Percentiles rank a stretch among this genome's conserved stretches.
Conservation (phyloP, 345 rosid genomes). For the Camelina neglecta region DNA sequence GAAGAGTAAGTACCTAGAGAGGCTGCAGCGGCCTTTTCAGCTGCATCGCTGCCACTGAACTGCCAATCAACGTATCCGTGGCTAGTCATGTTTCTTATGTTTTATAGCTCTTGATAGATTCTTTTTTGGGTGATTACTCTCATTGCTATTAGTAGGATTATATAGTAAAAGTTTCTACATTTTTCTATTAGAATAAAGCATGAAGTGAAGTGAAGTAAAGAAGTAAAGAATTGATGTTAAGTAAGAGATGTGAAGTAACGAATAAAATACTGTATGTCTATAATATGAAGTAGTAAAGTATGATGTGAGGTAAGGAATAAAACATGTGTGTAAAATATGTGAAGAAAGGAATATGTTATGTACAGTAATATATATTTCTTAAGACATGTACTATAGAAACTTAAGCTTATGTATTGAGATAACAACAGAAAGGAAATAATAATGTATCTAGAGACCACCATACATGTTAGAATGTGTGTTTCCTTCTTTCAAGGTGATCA, state of each 20-base stretch:
- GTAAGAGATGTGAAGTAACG: too few relatives aligned
- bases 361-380: too few relatives aligned
- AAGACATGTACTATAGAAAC: too few relatives aligned
- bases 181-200: background rate
- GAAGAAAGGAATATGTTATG: too few relatives aligned
- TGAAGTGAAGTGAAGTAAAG: too few relatives aligned
- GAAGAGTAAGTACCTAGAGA: constrained; percentile 46
- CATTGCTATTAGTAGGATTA: background rate
- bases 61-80: constrained; percentile 26
- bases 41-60: constrained; percentile 44
- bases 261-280: too few relatives aligned
- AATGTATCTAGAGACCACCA: background rate
- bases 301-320: too few relatives aligned
- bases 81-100: constrained; percentile 13
- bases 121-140: constrained; percentile 27
- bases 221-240: too few relatives aligned
- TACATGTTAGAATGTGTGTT: constrained; percentile 7
- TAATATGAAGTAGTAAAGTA: too few relatives aligned
- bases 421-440: background rate
- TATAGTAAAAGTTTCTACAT: background rate
- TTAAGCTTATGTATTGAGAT: background rate
- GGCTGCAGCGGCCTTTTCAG: constrained; percentile 17
- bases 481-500: constrained; percentile 19
- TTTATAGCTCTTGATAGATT: too few relatives aligned
- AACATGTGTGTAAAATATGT: too few relatives aligned